Conservation (phyloP, 805 yeast genomes). For the Tetrapisispora namnaoensis region DNA sequence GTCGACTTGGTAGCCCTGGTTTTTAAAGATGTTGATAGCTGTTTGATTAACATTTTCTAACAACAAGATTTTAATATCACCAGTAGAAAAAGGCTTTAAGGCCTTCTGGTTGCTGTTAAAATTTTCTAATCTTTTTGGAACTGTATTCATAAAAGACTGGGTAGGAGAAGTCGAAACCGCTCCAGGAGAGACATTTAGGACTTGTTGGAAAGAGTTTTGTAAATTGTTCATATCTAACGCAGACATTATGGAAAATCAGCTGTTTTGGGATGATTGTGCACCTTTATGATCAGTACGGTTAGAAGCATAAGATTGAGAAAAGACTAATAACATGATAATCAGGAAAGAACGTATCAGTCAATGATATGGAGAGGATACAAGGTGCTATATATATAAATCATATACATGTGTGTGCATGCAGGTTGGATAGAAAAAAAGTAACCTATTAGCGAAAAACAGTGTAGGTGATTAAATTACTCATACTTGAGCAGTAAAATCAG, state of each 20-base stretch:
- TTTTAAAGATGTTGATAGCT: conserved; percentile 73
- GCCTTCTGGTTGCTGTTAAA: conserved; percentile 44
- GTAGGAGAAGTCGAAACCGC: conserved; percentile 80
- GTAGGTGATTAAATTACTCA: too few relatives aligned
- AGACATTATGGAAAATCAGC: conserved; percentile 35
- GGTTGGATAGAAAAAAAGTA: too few relatives aligned
- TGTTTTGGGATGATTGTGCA: too few relatives aligned
- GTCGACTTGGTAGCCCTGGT: conserved; percentile 96
- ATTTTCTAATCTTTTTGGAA: conserved; percentile 32
- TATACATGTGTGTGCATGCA: too few relatives aligned
- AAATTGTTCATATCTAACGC: conserved; percentile 47
- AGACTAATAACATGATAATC: too few relatives aligned
- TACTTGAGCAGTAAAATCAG: too few relatives aligned
- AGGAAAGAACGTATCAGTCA: too few relatives aligned
- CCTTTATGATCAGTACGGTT: too few relatives aligned
- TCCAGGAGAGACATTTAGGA: conserved; percentile 46
- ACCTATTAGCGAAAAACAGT: too few relatives aligned
- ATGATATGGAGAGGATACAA: too few relatives aligned
- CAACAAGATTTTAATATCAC: conserved; percentile 83
- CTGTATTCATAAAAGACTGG: conserved; percentile 49
- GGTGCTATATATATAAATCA: too few relatives aligned
- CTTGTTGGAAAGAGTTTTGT: conserved; percentile 47
- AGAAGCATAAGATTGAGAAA: too few relatives aligned
- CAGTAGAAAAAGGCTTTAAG: conserved; percentile 90
- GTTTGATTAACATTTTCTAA: conserved; percentile 91